Evolutionary conservation across 2,329 filamentous ascomycete genomes (phyloP).

Genomic region (Stenocarpella maydis): DNA sequence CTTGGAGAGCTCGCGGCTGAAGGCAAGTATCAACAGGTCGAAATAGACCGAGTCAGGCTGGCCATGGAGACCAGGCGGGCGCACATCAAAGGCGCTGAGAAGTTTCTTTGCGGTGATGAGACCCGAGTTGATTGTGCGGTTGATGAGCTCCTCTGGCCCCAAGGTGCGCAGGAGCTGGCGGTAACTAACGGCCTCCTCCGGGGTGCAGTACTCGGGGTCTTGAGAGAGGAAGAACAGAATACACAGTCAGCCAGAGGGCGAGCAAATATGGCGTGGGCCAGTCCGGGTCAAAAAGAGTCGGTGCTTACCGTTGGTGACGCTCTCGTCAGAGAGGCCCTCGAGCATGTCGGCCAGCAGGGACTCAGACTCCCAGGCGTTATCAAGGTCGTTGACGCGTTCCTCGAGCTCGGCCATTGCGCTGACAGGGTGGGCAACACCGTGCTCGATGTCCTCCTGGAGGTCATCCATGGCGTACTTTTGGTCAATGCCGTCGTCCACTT

Average conservation of each 20-base stretch:
- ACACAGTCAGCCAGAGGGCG: conserved; percentile 27
- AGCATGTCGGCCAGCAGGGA: conserved; percentile 71
- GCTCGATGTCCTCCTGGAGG: conserved; percentile 36
- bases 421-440: conserved; percentile 36
- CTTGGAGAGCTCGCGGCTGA: conserved; percentile 82
- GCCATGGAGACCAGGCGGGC: conserved; percentile 75
- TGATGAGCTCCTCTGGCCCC: conserved; percentile 81
- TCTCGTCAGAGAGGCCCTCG: conserved; percentile 64
- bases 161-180: conserved; percentile 76
- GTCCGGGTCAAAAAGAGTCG: conserved; percentile 33
- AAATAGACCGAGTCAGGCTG: conserved; percentile 78
- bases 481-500: conserved; percentile 33
- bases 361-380: conserved; percentile 69
- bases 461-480: conserved; percentile 30
- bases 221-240: background rate
- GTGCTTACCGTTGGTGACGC: conserved; percentile 53
- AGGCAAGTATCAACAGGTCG: conserved; percentile 76
- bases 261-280: too few relatives aligned
- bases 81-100: conserved; percentile 84
- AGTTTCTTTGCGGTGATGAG: conserved; percentile 82
- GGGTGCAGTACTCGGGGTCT: conserved; percentile 65
- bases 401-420: conserved; percentile 52
- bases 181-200: conserved; percentile 73
- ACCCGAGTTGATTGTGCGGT: conserved; percentile 73
- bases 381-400: conserved; percentile 59